Evolutionary conservation across 805 yeast species (phyloP).

Genomic region (Sugiyamaella qingdaonensis): DNA sequence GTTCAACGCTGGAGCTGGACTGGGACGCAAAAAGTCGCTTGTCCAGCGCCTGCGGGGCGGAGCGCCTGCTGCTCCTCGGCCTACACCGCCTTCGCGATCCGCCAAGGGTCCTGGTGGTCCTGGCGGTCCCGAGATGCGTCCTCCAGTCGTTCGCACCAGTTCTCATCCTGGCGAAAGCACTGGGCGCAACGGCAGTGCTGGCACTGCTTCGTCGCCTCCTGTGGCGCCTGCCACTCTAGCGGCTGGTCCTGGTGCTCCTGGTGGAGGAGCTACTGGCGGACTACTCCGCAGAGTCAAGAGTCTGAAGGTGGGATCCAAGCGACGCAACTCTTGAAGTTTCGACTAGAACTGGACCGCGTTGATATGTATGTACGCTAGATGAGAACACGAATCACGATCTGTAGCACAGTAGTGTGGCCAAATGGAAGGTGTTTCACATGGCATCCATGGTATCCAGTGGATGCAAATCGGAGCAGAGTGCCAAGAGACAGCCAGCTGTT

Average conservation of each 20-base stretch:
- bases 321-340: constrained; percentile 9
- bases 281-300: constrained; percentile 83
- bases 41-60: constrained; percentile 55
- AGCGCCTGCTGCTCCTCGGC: constrained; percentile 21
- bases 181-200: constrained; percentile 4
- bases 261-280: constrained; percentile 8
- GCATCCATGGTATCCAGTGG: no score
- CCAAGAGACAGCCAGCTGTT: no score
- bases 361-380: not conserved
- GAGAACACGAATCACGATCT: not conserved
- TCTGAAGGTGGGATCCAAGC: constrained; percentile 59
- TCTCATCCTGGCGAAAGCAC: constrained; percentile 17
- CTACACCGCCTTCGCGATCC: constrained; percentile 2
- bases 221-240: not conserved
- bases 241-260: not conserved
- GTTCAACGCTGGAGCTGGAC: constrained; percentile 39
- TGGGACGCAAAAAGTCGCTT: constrained; percentile 80
- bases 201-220: constrained; percentile 13
- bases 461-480: no score
- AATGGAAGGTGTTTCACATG: no score
- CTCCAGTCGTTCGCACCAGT: constrained; percentile 15
- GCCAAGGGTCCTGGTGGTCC: not conserved
- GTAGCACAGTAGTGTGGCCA: not conserved
- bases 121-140: not conserved
- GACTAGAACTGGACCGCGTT: not conserved